phyloP scores from a whole-genome alignment of 305 asterid species.

The Fraxinus baroniana region DNA sequence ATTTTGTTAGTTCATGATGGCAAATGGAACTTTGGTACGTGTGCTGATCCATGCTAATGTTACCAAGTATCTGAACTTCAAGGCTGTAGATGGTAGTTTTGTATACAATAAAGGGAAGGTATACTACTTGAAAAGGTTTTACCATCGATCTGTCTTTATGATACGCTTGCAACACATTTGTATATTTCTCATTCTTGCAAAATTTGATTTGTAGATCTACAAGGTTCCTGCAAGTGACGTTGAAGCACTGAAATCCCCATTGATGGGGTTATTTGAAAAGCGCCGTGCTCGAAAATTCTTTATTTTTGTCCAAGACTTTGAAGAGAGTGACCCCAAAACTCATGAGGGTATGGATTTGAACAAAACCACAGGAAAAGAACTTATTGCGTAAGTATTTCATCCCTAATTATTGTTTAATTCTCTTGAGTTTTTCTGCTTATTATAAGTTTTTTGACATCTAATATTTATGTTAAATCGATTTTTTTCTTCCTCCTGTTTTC shows the following conservation, averaged over 20 bases:
- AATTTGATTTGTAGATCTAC: conserved; percentile 51
- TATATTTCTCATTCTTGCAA: not conserved
- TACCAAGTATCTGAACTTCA: conserved; percentile 90
- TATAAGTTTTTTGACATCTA: not conserved
- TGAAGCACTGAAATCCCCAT: conserved; percentile 87
- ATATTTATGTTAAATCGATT: not conserved
- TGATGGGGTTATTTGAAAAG: conserved; percentile 91
- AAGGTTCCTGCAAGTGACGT: conserved; percentile 99
- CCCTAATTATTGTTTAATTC: conserved; percentile 11
- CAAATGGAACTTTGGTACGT: conserved; percentile 87
- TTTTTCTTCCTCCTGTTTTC: not conserved
- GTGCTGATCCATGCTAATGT: conserved; percentile 88
- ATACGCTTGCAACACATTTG: not conserved
- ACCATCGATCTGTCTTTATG: not conserved
- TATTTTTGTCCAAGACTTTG: conserved; percentile 81
- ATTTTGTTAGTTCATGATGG: conserved; percentile 75
- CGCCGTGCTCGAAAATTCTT: conserved; percentile 89
- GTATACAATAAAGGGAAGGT: conserved; percentile 97
- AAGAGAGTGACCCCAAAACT: conserved; percentile 75
- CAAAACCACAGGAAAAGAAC: conserved; percentile 61
- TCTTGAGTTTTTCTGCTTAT: not conserved
- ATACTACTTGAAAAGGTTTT: conserved; percentile 14
- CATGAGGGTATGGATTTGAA: conserved; percentile 79
- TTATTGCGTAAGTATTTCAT: conserved; percentile 56
- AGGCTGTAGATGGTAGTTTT: conserved; percentile 97